Evolutionary conservation across 176 grass and related monocot genomes (phyloP), one percentile per base, ranked within the genome.

Genomic region (Saccharum spontaneum): DNA sequence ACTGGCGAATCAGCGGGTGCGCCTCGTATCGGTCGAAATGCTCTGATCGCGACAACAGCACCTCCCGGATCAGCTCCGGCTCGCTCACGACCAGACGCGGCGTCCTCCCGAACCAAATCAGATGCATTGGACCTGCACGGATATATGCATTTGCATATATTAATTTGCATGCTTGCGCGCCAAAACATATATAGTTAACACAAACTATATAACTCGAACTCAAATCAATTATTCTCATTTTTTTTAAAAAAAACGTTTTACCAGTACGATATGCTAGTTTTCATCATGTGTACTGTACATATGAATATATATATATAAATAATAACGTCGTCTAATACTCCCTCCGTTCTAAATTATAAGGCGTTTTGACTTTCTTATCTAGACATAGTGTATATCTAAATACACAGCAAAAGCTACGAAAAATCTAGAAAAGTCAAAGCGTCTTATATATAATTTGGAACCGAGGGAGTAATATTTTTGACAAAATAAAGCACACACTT

Each of bases 21-120:
- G 93, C 92, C 83, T 94, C 91, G 87, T 98, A 98, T 24, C 91
- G 89, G 85, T 98, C 96, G 86, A 98, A 95, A 43, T 87, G 77
- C 46, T 98, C 87, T 24, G 96, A 83, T 2, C 89, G 89, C 30
- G 96, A 89, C 59, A 95, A 76, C 45, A 98, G 69, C 44, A 98
- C 85, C 86, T 98, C 96, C 12, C 96, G 76, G 85, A 98, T 92
- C 65, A 98, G 88, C 54, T 92, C 93, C 55, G 93, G 96, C 69
- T 91, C 45, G 61, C 91, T 91, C 67, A 98, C 88, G 34, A 90
- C 44, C 46, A 98, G 69, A 39, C 96, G 88, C 41, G 93, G 72
- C 69, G 88, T 95, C 0, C 85, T 90, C n/a, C 96, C 96, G 28
- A 98, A 98, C 91, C 93, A 98, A 1, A 98, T 88, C 69, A 98